These are phyloP conservation scores for Pigoraptor vietnamica DNA, from an alignment of 78 protist genomes.

Conservation along the genomic window DNA sequence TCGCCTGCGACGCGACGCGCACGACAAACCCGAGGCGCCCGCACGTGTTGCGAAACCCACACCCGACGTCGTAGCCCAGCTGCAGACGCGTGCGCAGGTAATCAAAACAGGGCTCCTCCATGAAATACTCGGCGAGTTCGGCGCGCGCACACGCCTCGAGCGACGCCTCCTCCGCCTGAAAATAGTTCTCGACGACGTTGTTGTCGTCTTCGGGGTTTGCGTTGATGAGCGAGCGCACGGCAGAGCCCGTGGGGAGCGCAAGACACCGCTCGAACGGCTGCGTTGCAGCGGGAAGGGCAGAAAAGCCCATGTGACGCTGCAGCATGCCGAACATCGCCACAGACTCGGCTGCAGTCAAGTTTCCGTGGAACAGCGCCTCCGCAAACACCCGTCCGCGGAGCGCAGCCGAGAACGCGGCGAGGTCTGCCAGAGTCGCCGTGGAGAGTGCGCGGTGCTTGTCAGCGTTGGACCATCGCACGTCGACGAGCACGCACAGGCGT, in stretches of 20 bases:
- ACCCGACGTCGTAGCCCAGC: conserved; percentile 30
- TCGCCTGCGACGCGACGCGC: background rate
- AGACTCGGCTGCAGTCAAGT: background rate
- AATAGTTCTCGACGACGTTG: background rate
- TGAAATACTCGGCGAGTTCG: conserved; percentile 1
- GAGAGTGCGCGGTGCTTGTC: background rate
- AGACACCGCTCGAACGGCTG: background rate
- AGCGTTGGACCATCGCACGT: background rate
- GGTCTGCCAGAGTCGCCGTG: background rate
- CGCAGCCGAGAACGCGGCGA: background rate
- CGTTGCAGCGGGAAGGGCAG: background rate
- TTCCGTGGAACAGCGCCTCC: background rate
- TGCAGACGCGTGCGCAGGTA: conserved; percentile 7
- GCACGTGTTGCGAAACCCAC: background rate
- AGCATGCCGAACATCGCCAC: background rate
- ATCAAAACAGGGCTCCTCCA: conserved; percentile 30
- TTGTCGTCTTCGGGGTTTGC: background rate
- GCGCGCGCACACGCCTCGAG: background rate
- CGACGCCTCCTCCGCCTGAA: background rate
- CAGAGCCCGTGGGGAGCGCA: background rate
- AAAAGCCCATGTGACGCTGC: background rate
- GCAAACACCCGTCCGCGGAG: background rate
- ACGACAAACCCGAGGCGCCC: background rate
- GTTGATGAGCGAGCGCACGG: background rate
- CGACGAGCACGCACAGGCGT: background rate